phyloP scores from a whole-genome alignment of 345 rosid genomes.

The Tarenaya hassleriana region DNA sequence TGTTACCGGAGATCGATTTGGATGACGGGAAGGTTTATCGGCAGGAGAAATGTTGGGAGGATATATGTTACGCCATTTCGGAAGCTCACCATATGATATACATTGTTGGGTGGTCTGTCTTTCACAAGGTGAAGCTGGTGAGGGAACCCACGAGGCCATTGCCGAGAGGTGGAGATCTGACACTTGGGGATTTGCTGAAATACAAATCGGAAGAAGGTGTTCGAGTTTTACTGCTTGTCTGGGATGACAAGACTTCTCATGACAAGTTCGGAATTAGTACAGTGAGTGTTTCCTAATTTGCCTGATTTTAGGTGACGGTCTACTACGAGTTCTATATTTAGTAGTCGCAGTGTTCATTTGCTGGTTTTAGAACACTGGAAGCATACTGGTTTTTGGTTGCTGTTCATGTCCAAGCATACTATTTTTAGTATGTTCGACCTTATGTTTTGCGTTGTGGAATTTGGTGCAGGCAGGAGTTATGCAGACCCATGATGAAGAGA shows the following conservation, averaged over 20 bases:
- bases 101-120: conserved; percentile 81
- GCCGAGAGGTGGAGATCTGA: conserved; percentile 30
- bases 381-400: too few species aligned
- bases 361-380: too few species aligned
- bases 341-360: neutral
- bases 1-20: conserved; percentile 49
- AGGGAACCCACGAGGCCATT: conserved; percentile 37
- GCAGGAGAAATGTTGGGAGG: conserved; percentile 67
- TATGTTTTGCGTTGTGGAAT: conserved; percentile 8
- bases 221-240: conserved; percentile 73
- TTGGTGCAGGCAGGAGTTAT: conserved; percentile 77
- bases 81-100: conserved; percentile 73
- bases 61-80: conserved; percentile 58
- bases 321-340: conserved; percentile 1
- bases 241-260: conserved; percentile 94
- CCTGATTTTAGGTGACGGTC: conserved; percentile 4
- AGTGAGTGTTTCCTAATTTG: conserved; percentile 32
- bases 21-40: conserved; percentile 45
- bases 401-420: too few species aligned
- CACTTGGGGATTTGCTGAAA: conserved; percentile 73
- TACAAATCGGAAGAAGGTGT: conserved; percentile 86
- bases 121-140: conserved; percentile 52
- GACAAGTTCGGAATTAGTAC: conserved; percentile 59
- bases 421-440: too few species aligned
- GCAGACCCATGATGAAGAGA: conserved; percentile 97